phyloP scores from a whole-genome alignment of 257 asterid genomes.

The Ilex asprella region DNA sequence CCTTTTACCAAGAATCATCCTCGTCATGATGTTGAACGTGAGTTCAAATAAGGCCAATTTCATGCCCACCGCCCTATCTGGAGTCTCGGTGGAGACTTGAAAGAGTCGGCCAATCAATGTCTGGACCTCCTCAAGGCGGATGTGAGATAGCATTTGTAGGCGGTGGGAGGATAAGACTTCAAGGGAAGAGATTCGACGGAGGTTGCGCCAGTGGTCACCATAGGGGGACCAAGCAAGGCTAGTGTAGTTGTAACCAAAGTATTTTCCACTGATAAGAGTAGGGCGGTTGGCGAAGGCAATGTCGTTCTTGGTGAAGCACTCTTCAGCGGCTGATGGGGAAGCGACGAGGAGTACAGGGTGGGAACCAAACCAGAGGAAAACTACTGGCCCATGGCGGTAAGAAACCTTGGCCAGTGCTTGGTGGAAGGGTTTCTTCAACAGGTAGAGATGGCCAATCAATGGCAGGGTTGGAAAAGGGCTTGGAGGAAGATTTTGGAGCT shows the following conservation, averaged over 20 bases:
- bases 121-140: slow-evolving; percentile 15
- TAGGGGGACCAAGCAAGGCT: slow-evolving; percentile 47
- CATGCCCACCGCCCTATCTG: slow-evolving; percentile 15
- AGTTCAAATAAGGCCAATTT: slow-evolving; percentile 24
- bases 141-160: slow-evolving; percentile 12
- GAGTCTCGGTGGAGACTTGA: not conserved
- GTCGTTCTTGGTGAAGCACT: slow-evolving; percentile 63
- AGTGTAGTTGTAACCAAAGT: slow-evolving; percentile 60
- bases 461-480: slow-evolving; percentile 59
- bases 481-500: slow-evolving; percentile 53
- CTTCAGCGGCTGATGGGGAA: slow-evolving; percentile 47
- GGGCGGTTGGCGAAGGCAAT: slow-evolving; percentile 67
- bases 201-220: slow-evolving; percentile 43
- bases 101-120: slow-evolving; percentile 11
- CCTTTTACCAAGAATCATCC: slow-evolving; percentile 39
- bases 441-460: slow-evolving; percentile 60
- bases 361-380: slow-evolving; percentile 51
- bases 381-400: slow-evolving; percentile 43
- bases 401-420: slow-evolving; percentile 42
- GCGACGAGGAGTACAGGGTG: slow-evolving; percentile 56
- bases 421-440: slow-evolving; percentile 50
- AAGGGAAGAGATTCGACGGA: slow-evolving; percentile 21
- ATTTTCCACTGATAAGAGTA: slow-evolving; percentile 48
- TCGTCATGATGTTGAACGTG: slow-evolving; percentile 33
- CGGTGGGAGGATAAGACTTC: slow-evolving; percentile 31